Conservation (phyloP, 2,329 filamentous ascomycete species). For the Ophiostoma sp. region DNA sequence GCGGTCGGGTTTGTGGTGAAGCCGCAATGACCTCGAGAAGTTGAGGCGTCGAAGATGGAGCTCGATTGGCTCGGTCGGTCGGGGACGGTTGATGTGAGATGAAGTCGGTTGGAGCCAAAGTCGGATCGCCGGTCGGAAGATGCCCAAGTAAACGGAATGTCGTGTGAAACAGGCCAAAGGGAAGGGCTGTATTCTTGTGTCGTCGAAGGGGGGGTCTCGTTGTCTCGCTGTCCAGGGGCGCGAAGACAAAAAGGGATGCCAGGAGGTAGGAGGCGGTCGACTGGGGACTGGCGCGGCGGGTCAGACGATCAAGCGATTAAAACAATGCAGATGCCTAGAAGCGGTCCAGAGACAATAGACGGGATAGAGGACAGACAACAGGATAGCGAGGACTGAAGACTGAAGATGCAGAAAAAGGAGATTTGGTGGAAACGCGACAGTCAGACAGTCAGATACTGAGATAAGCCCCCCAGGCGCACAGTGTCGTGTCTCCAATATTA, state of each 20-base stretch:
- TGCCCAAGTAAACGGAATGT: neutral
- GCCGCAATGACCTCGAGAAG: neutral
- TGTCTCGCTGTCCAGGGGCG: neutral
- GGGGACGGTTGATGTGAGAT: neutral
- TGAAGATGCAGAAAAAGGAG: conserved; percentile 13
- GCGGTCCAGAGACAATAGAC: neutral
- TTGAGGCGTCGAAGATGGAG: neutral
- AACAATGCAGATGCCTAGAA: neutral
- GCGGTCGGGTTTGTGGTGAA: neutral
- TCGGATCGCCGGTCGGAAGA: conserved; percentile 4
- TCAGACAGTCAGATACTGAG: neutral
- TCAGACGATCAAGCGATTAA: neutral
- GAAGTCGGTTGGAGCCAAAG: neutral
- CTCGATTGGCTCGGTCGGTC: neutral
- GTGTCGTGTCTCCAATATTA: conserved; percentile 6
- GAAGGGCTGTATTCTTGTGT: neutral
- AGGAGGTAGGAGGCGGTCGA: neutral
- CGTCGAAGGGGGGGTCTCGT: neutral
- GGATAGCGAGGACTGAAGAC: conserved; percentile 8
- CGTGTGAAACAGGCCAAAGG: conserved; percentile 7
- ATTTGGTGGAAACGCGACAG: conserved; percentile 16
- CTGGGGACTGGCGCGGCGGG: conserved; percentile 7
- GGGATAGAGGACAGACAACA: neutral
- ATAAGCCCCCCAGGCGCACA: conserved; percentile 12
- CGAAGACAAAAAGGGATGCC: conserved; percentile 1